Base-by-base conservation (phyloP, 2,329 filamentous ascomycete genomes). In the Penicillium sp. region DNA sequence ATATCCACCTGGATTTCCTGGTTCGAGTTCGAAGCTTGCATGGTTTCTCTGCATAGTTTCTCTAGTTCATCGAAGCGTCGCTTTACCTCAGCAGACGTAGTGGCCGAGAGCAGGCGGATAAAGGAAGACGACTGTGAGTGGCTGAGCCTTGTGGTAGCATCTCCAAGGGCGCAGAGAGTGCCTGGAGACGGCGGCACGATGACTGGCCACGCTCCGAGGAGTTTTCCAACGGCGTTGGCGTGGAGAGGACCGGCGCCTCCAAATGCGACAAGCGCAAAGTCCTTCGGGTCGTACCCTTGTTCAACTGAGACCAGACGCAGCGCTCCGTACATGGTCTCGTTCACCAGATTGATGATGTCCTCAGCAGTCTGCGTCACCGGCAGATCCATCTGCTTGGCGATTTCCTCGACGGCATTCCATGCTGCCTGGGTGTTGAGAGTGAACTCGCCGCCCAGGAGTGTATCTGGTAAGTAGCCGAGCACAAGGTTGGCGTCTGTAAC, bases 221-320 rank as follows among this genome's bases (percentile, higher is more conserved):
- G 75, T 65, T 83, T 78, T 23, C 82, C 82, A 1, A 84, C 73
- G 3, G 81, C 79, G 56, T 84, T 84, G 3, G 79, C 82, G 63
- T 84, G 82, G n/a, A 84, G 72, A 19, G 82, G 82, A 0, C 82
- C 82, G 23, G 82, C 82, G 55, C 82, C 82, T 31, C 82, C 82
- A 62, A 84, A 83, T 1, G 80, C 81, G 6, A 84, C 82, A 4
- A 84, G 73, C 3, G 82, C 81, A 66, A 84, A 84, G 45, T 84
- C 81, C 9, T 78, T 74, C 26, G 82, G 82, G 62, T 84, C 81
- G 58, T 82, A 82, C 41, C 82, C 82, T 67, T 84, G 82, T 64
- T 84, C 82, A 5, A 84, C 79, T 1, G 82, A 84, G 0, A 84
- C 82, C 4, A 83, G 71, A 47, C 82, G 76, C 30, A 84, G 70